These are phyloP conservation scores for Aspergillus costaricaensis DNA, from an alignment of 2,329 filamentous ascomycete genomes.

Conservation along the genomic window DNA sequence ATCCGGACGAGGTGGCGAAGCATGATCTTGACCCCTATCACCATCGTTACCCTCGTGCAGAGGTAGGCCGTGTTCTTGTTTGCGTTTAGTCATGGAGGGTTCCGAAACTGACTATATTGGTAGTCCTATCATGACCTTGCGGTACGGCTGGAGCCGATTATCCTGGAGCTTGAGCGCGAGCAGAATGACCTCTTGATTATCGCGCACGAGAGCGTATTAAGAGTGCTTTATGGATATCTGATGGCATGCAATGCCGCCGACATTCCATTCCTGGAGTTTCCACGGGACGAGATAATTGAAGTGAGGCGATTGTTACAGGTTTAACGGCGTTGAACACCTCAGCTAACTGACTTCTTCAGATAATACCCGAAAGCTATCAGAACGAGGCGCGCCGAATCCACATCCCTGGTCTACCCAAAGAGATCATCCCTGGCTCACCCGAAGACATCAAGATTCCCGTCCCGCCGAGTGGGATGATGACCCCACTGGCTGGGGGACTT, in stretches of 20 bases:
- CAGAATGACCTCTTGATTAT: constrained; percentile 98
- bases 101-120: constrained; percentile 7
- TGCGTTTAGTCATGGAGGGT: not conserved
- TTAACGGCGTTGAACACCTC: not conserved
- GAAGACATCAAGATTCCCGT: constrained; percentile 80
- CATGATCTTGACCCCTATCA: constrained; percentile 96
- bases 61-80: constrained; percentile 57
- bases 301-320: constrained; percentile 42
- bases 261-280: constrained; percentile 90
- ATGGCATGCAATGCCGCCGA: constrained; percentile 98
- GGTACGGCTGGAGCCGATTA: constrained; percentile 96
- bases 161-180: constrained; percentile 93
- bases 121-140: constrained; percentile 97
- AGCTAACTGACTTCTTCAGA: constrained; percentile 50
- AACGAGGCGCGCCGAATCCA: constrained; percentile 91
- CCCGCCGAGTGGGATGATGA: constrained; percentile 56
- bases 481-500: constrained; percentile 46
- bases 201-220: constrained; percentile 94
- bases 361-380: constrained; percentile 95
- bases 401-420: constrained; percentile 68
- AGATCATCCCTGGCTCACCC: constrained; percentile 73
- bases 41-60: constrained; percentile 90
- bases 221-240: constrained; percentile 93
- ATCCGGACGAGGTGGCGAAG: constrained; percentile 87
- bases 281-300: constrained; percentile 96